Conservation (phyloP, 345 rosid genomes). For the Rubroshorea leprosula region DNA sequence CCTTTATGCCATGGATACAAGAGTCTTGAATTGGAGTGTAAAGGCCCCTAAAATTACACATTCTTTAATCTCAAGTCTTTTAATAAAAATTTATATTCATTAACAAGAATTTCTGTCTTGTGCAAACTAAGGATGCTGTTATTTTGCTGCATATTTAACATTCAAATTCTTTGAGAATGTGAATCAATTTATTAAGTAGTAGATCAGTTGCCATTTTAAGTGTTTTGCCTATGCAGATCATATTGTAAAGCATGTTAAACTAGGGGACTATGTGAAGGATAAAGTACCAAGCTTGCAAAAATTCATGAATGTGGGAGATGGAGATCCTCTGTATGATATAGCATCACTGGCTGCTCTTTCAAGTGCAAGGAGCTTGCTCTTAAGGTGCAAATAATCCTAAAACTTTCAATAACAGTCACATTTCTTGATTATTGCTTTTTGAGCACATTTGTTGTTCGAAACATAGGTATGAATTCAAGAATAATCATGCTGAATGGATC, state of each 20-base stretch:
- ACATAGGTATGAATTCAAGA: conserved; percentile 77
- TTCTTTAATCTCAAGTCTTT: too few species aligned
- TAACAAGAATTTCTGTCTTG: too few species aligned
- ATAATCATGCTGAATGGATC: conserved; percentile 70
- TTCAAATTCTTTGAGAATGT: too few species aligned
- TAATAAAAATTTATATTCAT: too few species aligned
- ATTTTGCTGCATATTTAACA: too few species aligned
- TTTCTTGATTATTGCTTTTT: not conserved
- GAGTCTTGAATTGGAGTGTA: too few species aligned
- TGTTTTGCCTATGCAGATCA: conserved; percentile 32
- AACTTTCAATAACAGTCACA: not conserved
- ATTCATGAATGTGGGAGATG: conserved; percentile 40
- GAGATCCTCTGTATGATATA: conserved; percentile 32
- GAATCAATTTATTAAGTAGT: too few species aligned
- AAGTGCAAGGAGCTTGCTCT: conserved; percentile 58
- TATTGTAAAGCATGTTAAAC: conserved; percentile 36
- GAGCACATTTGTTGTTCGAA: conserved; percentile 9
- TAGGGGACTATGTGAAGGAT: conserved; percentile 60
- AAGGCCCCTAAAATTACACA: too few species aligned
- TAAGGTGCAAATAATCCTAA: conserved; percentile 37
- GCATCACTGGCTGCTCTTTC: conserved; percentile 79
- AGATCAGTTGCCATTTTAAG: not conserved
- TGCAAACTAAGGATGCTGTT: too few species aligned
- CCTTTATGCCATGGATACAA: too few species aligned
- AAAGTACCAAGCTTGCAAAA: conserved; percentile 62